Percentiles rank a stretch among this genome's conserved stretches.
These are phyloP conservation scores for Extremus antarcticus DNA, from an alignment of 495 filamentous ascomycete genomes.

Conservation along the genomic window DNA sequence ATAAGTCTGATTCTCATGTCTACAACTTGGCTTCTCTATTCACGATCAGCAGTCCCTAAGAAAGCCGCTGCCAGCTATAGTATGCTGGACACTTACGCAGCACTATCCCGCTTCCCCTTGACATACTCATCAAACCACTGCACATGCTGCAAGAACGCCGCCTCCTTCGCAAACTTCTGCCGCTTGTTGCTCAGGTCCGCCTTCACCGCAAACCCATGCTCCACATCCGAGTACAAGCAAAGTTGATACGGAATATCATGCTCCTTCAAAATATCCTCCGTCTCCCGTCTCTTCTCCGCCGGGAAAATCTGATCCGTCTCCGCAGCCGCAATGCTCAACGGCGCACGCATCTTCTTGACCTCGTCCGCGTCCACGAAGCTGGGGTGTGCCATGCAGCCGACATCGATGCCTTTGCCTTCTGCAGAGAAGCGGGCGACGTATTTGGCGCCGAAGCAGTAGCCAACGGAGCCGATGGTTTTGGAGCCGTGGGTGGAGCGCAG, in stretches of 20 bases:
- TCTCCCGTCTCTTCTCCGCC: constrained; percentile 54
- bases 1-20: no score
- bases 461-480: constrained; percentile 59
- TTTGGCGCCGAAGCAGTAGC: constrained; percentile 70
- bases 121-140: constrained; percentile 61
- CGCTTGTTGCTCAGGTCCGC: constrained; percentile 48
- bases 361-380: constrained; percentile 68
- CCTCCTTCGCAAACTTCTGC: constrained; percentile 71
- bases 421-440: constrained; percentile 40
- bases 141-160: constrained; percentile 72
- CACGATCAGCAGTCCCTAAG: not conserved
- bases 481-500: constrained; percentile 45
- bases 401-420: constrained; percentile 39
- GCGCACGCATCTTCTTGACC: constrained; percentile 56
- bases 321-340: constrained; percentile 65
- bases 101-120: constrained; percentile 26
- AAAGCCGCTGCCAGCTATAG: not conserved
- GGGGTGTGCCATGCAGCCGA: constrained; percentile 68
- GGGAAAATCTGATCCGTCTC: constrained; percentile 76
- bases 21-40: constrained; percentile 5
- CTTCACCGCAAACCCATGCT: constrained; percentile 72
- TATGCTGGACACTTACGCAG: constrained; percentile 13
- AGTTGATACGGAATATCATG: constrained; percentile 64
- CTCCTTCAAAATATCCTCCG: constrained; percentile 50
- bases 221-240: constrained; percentile 63